Evolutionary conservation across 305 asterid species (phyloP), one percentile per base, ranked within the genome.

Genomic region (Lippia alba): DNA sequence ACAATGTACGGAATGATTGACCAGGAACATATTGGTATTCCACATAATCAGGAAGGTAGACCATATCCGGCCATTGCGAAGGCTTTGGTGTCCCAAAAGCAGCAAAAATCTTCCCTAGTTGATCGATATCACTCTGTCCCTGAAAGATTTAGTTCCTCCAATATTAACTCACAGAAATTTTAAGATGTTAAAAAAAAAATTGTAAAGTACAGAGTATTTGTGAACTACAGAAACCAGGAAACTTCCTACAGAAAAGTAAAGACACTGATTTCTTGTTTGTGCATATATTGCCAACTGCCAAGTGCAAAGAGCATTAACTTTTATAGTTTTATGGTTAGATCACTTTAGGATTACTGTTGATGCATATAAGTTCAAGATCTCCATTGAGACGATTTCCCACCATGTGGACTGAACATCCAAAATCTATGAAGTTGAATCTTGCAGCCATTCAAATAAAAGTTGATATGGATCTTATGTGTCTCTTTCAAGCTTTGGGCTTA

Each of bases 41-140:
- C 74, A 94, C 96, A 33, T 92, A 94, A 89, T 94, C 99, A 18
- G 99, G 99, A 81, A 94, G 92, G 70, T 86, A 86, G 56, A 87
- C 66, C 97, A 94, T 83, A 81, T 94, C 99, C 39, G 89, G 73
- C 99, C 99, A 94, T 72, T 94, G 97, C 2, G 91, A 84, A 63
- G 86, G 79, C 80, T 87, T 94, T 41, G 99, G 99, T 63, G 97
- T 94, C 74, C 99, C 99, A 81, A 92, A 92, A 62, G 92, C 90
- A 8, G 87, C 96, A 79, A 92, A 92, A 36, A 92, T 92, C 83
- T 90, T 92, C 62, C 99, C 99, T 49, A 94, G 85, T 84, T 90
- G 98, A 86, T 92, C 98, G 16, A 92, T 92, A 66, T 92, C 98
- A 72, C 93, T 92, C 72, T 80, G 87, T 64, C 98, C 98, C 98